Percentiles rank a stretch among this genome's conserved stretches.
Evolutionary conservation across 306 rosid species (phyloP).

Genomic region (Phaseolus lunatus): DNA sequence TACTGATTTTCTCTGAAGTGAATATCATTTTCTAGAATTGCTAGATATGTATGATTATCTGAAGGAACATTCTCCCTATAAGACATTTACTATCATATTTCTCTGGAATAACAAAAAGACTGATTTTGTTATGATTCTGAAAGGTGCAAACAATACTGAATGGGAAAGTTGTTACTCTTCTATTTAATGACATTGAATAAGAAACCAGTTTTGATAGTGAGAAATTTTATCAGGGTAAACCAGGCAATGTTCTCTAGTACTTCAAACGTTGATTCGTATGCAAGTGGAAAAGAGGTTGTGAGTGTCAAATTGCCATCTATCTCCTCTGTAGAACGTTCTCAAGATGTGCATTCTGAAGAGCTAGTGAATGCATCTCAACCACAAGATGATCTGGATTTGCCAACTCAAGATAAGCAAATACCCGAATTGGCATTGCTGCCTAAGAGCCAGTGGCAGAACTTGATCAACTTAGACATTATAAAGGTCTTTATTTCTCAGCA

Average conservation of each 20-base stretch:
- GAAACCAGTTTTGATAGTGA: slow-evolving; percentile 27
- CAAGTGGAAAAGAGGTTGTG: slow-evolving; percentile 84
- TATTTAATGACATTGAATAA: slow-evolving; percentile 19
- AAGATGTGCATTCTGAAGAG: slow-evolving; percentile 54
- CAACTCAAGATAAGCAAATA: slow-evolving; percentile 66
- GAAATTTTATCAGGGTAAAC: slow-evolving; percentile 70
- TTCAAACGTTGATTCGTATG: slow-evolving; percentile 71
- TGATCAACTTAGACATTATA: slow-evolving; percentile 87
- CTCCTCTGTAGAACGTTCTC: slow-evolving; percentile 61
- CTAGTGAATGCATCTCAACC: slow-evolving; percentile 50
- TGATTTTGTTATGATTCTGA: slow-evolving; percentile 37
- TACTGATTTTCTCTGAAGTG: slow-evolving; percentile 35
- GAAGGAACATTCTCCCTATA: slow-evolving; percentile 24
- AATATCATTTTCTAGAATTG: slow-evolving; percentile 40
- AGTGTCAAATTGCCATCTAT: slow-evolving; percentile 80
- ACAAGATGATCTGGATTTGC: slow-evolving; percentile 47
- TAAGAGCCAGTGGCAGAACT: slow-evolving; percentile 96
- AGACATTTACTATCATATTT: slow-evolving; percentile 33
- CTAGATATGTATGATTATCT: slow-evolving; percentile 13
- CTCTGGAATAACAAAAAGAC: neutral
- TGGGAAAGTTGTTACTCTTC: slow-evolving; percentile 14
- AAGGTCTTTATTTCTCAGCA: slow-evolving; percentile 65
- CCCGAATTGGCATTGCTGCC: slow-evolving; percentile 86
- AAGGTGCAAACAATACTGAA: slow-evolving; percentile 1
- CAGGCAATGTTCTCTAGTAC: slow-evolving; percentile 73